phyloP scores from a whole-genome alignment of 139 green algal genomes.

The Mesotaenium endlicherianum region DNA sequence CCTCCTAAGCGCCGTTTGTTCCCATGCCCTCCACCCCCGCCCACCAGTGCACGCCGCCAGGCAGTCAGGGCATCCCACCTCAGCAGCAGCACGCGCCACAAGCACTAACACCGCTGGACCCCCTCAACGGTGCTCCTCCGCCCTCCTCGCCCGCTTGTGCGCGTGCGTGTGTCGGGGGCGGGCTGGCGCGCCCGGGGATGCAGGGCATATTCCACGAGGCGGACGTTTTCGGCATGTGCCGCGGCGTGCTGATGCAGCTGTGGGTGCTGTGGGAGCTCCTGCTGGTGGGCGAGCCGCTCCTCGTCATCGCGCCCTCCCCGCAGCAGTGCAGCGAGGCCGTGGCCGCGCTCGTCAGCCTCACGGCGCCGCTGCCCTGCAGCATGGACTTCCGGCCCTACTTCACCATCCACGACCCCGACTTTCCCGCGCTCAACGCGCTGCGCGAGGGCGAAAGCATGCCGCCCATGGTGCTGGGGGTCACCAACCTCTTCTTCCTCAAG shows the following conservation, averaged over 20 bases:
- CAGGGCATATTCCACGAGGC: slow-evolving; percentile 55
- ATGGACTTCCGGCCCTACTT: slow-evolving; percentile 86
- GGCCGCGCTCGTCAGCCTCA: slow-evolving; percentile 70
- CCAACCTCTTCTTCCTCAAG: slow-evolving; percentile 90
- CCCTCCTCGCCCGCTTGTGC: not conserved
- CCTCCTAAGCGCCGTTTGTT: not conserved
- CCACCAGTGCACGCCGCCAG: too few relatives aligned
- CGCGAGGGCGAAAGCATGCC: slow-evolving; percentile 54
- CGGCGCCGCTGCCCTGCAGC: slow-evolving; percentile 75
- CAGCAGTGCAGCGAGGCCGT: slow-evolving; percentile 65
- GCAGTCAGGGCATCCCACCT: too few relatives aligned
- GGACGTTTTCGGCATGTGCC: slow-evolving; percentile 62
- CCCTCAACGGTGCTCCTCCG: not conserved
- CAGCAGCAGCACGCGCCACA: too few relatives aligned
- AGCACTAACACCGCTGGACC: not conserved
- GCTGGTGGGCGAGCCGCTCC: slow-evolving; percentile 73
- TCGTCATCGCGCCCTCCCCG: slow-evolving; percentile 74
- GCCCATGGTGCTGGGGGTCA: slow-evolving; percentile 74
- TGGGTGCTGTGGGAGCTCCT: slow-evolving; percentile 86
- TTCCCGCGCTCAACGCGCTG: slow-evolving; percentile 57
- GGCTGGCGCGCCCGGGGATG: not conserved
- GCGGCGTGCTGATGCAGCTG: slow-evolving; percentile 49
- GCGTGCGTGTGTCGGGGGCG: not conserved
- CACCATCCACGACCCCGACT: slow-evolving; percentile 87
- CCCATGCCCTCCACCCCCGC: not conserved